Evolutionary conservation across 768 basidiomycete species (phyloP).

Genomic region (Phanerochaete carnosa): DNA sequence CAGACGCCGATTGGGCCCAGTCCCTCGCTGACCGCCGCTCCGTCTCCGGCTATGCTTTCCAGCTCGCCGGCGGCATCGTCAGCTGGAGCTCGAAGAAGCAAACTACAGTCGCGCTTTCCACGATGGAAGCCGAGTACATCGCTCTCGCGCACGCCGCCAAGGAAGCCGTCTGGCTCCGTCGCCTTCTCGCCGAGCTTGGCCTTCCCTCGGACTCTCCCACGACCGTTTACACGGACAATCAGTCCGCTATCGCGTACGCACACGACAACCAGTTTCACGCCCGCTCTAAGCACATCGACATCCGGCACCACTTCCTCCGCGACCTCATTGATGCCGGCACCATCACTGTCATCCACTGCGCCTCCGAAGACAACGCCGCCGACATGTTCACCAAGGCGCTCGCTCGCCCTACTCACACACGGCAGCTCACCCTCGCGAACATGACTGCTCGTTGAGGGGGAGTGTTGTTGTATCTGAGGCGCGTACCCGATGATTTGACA

Average conservation of each 20-base stretch:
- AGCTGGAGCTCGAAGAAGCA: conserved; percentile 38
- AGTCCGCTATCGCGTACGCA: conserved; percentile 29
- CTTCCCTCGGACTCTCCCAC: conserved; percentile 17
- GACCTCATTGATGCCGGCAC: conserved; percentile 18
- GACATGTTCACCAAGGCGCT: conserved; percentile 35
- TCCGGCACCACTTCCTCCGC: conserved; percentile 32
- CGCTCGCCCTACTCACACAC: neutral
- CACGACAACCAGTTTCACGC: conserved; percentile 28
- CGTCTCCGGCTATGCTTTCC: conserved; percentile 35
- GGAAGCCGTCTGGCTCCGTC: conserved; percentile 31
- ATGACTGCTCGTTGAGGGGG: conserved; percentile 13
- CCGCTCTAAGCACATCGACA: conserved; percentile 37
- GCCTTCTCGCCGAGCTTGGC: conserved; percentile 28
- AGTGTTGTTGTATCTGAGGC: conserved; percentile 13
- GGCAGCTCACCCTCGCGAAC: neutral
- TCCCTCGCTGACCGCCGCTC: conserved; percentile 26
- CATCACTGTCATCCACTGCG: conserved; percentile 8
- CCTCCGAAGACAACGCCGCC: conserved; percentile 28
- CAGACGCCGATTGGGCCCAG: conserved; percentile 22
- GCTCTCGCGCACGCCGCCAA: conserved; percentile 28
- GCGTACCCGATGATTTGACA: too few species aligned
- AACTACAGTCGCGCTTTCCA: conserved; percentile 35
- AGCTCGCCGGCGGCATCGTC: conserved; percentile 32
- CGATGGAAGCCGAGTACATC: conserved; percentile 39
- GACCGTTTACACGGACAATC: conserved; percentile 33